phyloP scores from a whole-genome alignment of 2,329 filamentous ascomycete genomes.

The Magnaporthiopsis rhizophila region DNA sequence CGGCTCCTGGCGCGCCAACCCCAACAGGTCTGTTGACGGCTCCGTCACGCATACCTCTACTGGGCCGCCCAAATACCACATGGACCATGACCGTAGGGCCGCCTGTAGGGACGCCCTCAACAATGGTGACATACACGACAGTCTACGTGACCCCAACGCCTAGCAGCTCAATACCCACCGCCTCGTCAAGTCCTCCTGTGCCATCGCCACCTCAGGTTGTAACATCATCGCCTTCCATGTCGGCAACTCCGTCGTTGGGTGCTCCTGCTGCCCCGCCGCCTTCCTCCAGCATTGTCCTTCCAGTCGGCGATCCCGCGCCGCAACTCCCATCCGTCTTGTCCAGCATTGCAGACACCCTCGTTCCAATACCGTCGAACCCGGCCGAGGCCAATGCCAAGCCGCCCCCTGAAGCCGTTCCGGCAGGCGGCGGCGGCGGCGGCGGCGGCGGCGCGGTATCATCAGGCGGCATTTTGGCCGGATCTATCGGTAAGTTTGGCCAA shows the following conservation, averaged over 20 bases:
- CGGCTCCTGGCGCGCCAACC: background rate
- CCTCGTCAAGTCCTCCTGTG: background rate
- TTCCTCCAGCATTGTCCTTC: background rate
- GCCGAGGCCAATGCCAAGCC: background rate
- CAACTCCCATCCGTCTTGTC: background rate
- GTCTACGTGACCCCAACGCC: background rate
- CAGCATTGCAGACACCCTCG: background rate
- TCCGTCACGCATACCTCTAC: background rate
- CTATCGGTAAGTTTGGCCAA: background rate
- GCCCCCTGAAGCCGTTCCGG: background rate
- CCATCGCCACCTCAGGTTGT: too few relatives aligned
- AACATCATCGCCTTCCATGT: background rate
- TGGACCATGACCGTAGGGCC: background rate
- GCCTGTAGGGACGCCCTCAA: background rate
- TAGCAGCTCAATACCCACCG: background rate
- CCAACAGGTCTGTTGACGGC: background rate
- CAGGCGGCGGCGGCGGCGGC: too few relatives aligned
- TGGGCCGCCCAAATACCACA: background rate
- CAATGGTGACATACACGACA: background rate
- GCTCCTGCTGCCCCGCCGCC: too few relatives aligned
- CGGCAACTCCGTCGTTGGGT: background rate
- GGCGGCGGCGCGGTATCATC: background rate
- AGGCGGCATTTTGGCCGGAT: background rate
- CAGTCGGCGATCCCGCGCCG: background rate
- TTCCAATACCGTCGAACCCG: background rate